Conservation (phyloP, 164 flowering plant species). For the Vitis rupestris region DNA sequence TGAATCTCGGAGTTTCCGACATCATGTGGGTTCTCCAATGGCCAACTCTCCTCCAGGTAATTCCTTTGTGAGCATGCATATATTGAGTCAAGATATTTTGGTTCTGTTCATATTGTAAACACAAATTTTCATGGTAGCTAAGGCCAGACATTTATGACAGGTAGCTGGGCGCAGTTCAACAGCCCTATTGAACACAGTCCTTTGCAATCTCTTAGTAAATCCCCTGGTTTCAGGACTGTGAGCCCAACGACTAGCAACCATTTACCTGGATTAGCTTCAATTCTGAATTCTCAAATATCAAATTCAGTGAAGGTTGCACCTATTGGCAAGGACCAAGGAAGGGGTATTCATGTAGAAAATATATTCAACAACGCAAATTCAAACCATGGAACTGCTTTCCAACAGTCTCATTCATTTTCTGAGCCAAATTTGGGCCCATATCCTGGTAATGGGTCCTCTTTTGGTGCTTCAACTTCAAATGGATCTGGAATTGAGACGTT, state of each 20-base stretch:
- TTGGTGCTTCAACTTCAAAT: constrained; percentile 57
- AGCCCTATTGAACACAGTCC: constrained; percentile 67
- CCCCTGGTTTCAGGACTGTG: constrained; percentile 51
- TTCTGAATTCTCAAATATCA: constrained; percentile 55
- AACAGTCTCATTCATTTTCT: constrained; percentile 66
- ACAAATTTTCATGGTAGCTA: constrained; percentile 1
- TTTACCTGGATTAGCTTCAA: constrained; percentile 71
- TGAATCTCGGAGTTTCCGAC: constrained; percentile 56
- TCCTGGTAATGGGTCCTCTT: constrained; percentile 51
- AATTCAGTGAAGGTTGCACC: constrained; percentile 65
- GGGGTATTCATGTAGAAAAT: constrained; percentile 44
- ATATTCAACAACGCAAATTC: constrained; percentile 33
- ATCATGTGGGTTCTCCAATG: constrained; percentile 80
- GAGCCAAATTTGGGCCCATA: constrained; percentile 47
- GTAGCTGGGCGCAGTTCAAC: constrained; percentile 69
- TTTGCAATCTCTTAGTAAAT: constrained; percentile 49
- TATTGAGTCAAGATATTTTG: not conserved
- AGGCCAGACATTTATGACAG: constrained; percentile 36
- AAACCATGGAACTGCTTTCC: constrained; percentile 37
- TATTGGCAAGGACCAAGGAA: constrained; percentile 65
- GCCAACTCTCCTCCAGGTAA: constrained; percentile 85
- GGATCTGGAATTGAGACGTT: constrained; percentile 63
- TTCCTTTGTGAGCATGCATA: not conserved
- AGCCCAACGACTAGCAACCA: constrained; percentile 58
- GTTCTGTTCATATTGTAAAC: not conserved